Base-by-base conservation (phyloP, 1,284 basidiomycete genomes). In the Ustilago cynodontis region DNA sequence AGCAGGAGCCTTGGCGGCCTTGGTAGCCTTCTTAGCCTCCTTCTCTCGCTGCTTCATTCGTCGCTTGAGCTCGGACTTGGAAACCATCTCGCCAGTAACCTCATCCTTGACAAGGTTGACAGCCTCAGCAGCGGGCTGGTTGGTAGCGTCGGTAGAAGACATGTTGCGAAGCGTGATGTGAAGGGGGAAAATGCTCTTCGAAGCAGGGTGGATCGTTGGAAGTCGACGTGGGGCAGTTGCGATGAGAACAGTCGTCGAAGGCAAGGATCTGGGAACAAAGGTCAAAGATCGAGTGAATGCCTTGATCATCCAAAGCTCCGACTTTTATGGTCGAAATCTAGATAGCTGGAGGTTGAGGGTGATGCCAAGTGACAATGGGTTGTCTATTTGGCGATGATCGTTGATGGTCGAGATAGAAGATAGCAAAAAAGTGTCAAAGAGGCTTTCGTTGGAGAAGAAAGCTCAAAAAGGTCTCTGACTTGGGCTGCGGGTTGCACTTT, bases 21-120 rank as follows among this genome's bases (percentile, higher is more conserved):
- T 94, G 79, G 89, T 90, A 1, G 93, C 93, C 90, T 94, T 97
- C 79, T 89, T 90, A 18, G 92, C 93, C 52, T 94, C 94, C 88
- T 91, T 93, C 76, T 92, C 91, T 80, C 96, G 90, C 79, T 98
- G 81, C 66, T 71, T 84, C 61, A 80, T 66, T 26, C 77, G 77
- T 26, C 71, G 81, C 77, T 81, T 82, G 64, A 80, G 73, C 69
- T 83, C 81, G 63, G 79, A 84, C 82, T 86, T 86, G 81, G 77
- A 80, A 53, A 86, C 73, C 82, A 83, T 85, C 74, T 86, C 84
- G 60, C 84, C 83, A 61, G 84, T 85, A 33, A 78, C 78, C 22
- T 82, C 80, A 67, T 86, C 84, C 62, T 76, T 75, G 67, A 82
- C 69, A 59, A 84, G 76, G 71, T 82, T 84, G 71, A 66, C 75